Evolutionary conservation across 306 rosid species (phyloP), one percentile per base, ranked within the genome.

Genomic region (Vigna radiata): DNA sequence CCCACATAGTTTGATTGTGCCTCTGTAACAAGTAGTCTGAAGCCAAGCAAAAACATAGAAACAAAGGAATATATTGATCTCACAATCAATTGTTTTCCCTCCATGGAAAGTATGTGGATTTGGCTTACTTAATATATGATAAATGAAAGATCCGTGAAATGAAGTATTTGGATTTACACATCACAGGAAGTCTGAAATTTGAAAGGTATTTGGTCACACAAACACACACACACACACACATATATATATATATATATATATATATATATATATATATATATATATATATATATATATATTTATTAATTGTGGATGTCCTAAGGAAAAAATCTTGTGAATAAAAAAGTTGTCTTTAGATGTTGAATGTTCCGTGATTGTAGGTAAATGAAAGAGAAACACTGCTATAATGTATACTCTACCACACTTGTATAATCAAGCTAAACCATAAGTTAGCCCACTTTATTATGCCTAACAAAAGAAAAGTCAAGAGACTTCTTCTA

Each of bases 1-100:
- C 37, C 53, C 17, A n/a, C 12, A 14, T 67, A 77, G 23, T 13
- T 67, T 8, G 80, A 52, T 65, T 76, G 73, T 39, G 73, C 65
- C 21, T 12, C n/a, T 76, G 65, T 16, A 7, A 52, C 2, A 19
- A 48, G 23, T 21, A 9, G n/a, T 4, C 49, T 68, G 48, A 68
- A 75, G 44, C 17, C 9, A 6, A 58, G 29, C 3, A 56, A 39
- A 41, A 65, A 10, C n/a, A 65, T 4, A 9, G 18, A 11, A 41
- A 19, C 0, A 39, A 41, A 65, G 52, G 33, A 65, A 63, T 4
- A 63, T 65, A 9, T 18, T 14, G 23, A 47, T 68, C 53, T 67
- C 18, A 67, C 15, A 3, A 25, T 47, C 21, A 47, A 23, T 47
- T 1, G 39, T 23, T 52, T 23, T 46, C 7, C 4, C 3, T 25